A percentile compares a stretch with the other conserved stretches of the same genome.
Evolutionary conservation across 345 rosid species (phyloP).

Genomic region (Aurinia saxatilis): DNA sequence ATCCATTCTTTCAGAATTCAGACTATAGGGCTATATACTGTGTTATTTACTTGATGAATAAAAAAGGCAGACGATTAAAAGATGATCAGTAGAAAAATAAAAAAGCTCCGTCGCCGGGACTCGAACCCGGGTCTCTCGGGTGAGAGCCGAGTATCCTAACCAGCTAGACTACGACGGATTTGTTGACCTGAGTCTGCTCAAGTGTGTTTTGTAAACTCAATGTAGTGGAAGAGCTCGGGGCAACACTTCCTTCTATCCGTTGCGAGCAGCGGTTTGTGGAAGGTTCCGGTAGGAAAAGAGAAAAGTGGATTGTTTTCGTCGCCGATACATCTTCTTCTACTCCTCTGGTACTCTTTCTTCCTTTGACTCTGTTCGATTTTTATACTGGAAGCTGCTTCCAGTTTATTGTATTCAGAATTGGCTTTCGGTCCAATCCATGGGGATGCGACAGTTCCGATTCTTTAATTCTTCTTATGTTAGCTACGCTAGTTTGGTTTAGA

Average conservation of each 20-base stretch:
- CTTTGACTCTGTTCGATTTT: neutral
- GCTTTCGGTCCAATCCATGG: conserved; percentile 8
- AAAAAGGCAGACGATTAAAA: too few species aligned
- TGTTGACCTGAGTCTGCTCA: neutral
- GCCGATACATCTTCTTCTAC: conserved; percentile 12
- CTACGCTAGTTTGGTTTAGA: neutral
- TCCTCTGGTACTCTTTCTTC: conserved; percentile 14
- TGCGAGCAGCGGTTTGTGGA: conserved; percentile 12
- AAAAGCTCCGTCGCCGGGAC: conserved; percentile 61
- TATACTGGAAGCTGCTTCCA: neutral
- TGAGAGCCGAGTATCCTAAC: conserved; percentile 82
- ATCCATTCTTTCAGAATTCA: neutral
- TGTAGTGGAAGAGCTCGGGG: neutral
- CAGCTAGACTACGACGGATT: conserved; percentile 43
- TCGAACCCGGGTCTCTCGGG: conserved; percentile 66
- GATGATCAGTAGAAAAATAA: neutral
- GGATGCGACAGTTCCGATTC: neutral
- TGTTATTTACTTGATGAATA: neutral
- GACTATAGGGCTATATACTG: too few species aligned
- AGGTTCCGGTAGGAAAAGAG: conserved; percentile 5
- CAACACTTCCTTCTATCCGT: conserved; percentile 20
- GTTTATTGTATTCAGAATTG: neutral
- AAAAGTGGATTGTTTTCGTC: neutral
- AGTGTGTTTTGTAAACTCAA: accelerated
- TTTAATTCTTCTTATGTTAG: neutral